Base-by-base conservation (phyloP, 805 yeast species). In the Allodekkera sacchari region DNA sequence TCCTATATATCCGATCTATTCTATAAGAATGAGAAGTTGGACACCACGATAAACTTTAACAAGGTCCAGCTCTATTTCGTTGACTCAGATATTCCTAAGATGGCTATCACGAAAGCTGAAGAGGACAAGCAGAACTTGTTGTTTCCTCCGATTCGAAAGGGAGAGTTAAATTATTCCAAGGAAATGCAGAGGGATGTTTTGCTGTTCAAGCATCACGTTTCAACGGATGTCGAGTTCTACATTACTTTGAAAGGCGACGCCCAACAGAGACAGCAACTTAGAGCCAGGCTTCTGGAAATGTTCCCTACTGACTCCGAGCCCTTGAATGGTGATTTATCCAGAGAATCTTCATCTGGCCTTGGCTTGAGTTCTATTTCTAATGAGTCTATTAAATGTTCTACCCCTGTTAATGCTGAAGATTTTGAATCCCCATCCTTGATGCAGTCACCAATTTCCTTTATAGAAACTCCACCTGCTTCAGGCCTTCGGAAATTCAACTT, bases 61-160 rank as follows among this genome's bases (percentile, higher is more conserved):
- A 45, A 41, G 7, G 25, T 44, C 18, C 42, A 45, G 33, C 24
- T 49, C 4, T 13, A 39, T 7, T 39, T 49, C 25, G 26, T 49
- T 16, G 24, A 36, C n/a, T 18, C 29, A 3, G 22, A 33, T 4
- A 13, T 34, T 13, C 19, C 29, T 12, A 34, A 42, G 7, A 21
- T 53, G 12, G 61, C 58, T 6, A 29, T 61, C 5, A 45, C 58
- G 10, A 42, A 50, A n/a, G 31, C 50, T 9, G 56, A 57, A 21
- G 47, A 48, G 6, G 36, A 42, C 22, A 52, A 51, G 5, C 44
- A 53, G 16, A 41, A 55, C 6, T 34, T 61, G 24, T 21, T 61
- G 19, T 61, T 62, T 32, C 59, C 64, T 6, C 57, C 58, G 15
- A 38, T 62, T 17, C 42, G 47, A 22, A 32, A 34, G n/a, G 37